These are phyloP conservation scores for Silybum marianum DNA, from an alignment of 129 eudicot genomes.

Conservation along the genomic window DNA sequence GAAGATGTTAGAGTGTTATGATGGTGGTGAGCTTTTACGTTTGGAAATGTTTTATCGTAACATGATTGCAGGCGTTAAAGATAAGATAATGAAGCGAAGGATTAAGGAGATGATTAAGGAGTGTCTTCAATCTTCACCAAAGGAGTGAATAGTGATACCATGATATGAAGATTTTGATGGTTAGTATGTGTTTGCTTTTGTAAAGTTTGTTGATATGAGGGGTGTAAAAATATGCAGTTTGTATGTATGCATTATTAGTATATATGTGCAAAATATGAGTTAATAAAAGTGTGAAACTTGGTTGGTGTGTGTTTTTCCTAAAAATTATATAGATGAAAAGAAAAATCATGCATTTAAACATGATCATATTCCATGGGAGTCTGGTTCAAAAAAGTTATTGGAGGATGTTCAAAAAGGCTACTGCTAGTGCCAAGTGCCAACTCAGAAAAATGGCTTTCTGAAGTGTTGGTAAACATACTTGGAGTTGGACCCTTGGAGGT, in stretches of 20 bases:
- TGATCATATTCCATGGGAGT: background rate
- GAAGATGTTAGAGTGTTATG: conserved; percentile 72
- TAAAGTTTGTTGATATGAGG: background rate
- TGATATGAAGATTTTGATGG: background rate
- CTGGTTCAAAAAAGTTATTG: background rate
- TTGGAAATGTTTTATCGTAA: conserved; percentile 72
- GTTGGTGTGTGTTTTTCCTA: background rate
- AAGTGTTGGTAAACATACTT: no score
- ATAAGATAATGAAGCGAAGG: conserved; percentile 70
- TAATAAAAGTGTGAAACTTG: background rate
- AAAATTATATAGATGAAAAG: no score
- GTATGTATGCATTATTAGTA: background rate
- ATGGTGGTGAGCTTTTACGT: conserved; percentile 48
- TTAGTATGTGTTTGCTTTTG: conserved; percentile 3
- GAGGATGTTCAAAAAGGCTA: no score
- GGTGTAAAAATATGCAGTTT: background rate
- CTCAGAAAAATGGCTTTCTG: background rate
- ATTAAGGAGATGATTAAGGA: conserved; percentile 67
- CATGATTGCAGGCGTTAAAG: conserved; percentile 79
- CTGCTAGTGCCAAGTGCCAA: background rate
- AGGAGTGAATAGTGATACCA: background rate
- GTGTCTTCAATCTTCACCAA: conserved; percentile 45
- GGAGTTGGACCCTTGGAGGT: no score
- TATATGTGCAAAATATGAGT: background rate
- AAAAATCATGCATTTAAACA: background rate